Evolutionary conservation across 352 stramenopile genomes (phyloP), one percentile per base, ranked within the genome.

Genomic region (Phytophthora pseudosyringae): DNA sequence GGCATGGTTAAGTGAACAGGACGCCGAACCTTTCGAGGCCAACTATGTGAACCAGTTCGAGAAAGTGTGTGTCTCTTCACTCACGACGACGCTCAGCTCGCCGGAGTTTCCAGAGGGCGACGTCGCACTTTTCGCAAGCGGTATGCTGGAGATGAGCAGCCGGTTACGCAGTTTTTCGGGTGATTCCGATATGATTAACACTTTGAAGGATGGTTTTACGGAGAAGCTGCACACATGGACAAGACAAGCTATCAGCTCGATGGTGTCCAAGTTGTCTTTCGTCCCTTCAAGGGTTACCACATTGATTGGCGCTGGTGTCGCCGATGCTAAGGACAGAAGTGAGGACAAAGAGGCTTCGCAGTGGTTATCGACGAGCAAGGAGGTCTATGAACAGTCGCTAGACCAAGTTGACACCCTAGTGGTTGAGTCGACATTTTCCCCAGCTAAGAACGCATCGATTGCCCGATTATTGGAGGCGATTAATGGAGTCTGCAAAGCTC

Each of bases 31-130:
- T 9, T 51, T 76, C 16, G 39, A 62, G 11, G 15, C 41, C 7
- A 73, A 79, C 41, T 93, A 92, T 54, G 80, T 86, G 0, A 70
- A 64, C 4, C 78, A 90, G 46, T 95, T 91, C 46, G 80, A 93
- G 41, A 91, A 89, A 46, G 45, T 76, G 11, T 67, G 86, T 32
- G 74, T 76, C 36, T 64, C 76, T 4, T 81, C 75, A 6, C 54
- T 93, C 3, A 60, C 56, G 15, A 65, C 61, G 9, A 43, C 81
- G 6, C 71, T 90, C 32, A 80, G 73, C 29, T 80, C 74, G 16
- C 47, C 62, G 0, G 54, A 67, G 7, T 76, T 91, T 16, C 67
- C 75, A 1, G 67, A 77, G 0, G 49, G 45, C 45, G 57, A 80
- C 31, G 69, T 84, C 4, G 62, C 59, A 26, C 44, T 79, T 9